Evolutionary conservation across 192 early-diverging fungal species (phyloP), one percentile per base, ranked within the genome.

Genomic region (Obelidium mucronatum): DNA sequence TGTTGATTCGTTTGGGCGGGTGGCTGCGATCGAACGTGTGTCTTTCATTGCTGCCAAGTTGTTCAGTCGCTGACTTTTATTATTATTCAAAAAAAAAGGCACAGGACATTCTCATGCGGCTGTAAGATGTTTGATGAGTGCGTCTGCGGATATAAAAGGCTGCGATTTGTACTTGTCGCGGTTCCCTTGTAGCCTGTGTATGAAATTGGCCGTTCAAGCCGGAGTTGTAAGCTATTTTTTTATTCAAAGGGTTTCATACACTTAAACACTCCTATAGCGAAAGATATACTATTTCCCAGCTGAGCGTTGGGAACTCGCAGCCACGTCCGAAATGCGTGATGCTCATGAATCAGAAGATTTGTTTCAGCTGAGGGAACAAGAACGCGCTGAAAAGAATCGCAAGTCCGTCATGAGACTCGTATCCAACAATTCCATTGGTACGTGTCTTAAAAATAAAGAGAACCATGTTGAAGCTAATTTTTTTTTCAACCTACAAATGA

Each of bases 221-320:
- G 82, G 80, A 22, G 75, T 81, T 19, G 65, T 69, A 30, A 48
- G 67, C 52, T 48, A 22, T 52, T 30, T 19, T 37, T 13, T 19
- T 4, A 51, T 17, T 51, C 34, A 36, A 34, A 71, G 19, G 24
- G 0, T 36, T 69, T 1, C 8, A n/a, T 0, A 52, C 17, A n/a
- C n/a, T n/a, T n/a, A n/a, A n/a, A n/a, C n/a, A n/a, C n/a, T n/a
- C n/a, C 35, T 19, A n/a, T 22, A 69, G 67, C 67, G 77, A n/a
- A 83, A 79, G 67, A 68, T 75, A 30, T 83, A 81, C 61, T 83
- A 81, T 40, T 83, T 83, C 69, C 82, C 82, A 4, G 79, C 79
- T 28, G 74, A 83, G 60, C 24, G 59, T 15, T 79, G 73, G 77
- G 79, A 81, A 44, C 68, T 79, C n/a, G 77, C 78, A 13, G 55